phyloP scores from a whole-genome alignment of 768 basidiomycete genomes.

The Kwoniella dejecticola region DNA sequence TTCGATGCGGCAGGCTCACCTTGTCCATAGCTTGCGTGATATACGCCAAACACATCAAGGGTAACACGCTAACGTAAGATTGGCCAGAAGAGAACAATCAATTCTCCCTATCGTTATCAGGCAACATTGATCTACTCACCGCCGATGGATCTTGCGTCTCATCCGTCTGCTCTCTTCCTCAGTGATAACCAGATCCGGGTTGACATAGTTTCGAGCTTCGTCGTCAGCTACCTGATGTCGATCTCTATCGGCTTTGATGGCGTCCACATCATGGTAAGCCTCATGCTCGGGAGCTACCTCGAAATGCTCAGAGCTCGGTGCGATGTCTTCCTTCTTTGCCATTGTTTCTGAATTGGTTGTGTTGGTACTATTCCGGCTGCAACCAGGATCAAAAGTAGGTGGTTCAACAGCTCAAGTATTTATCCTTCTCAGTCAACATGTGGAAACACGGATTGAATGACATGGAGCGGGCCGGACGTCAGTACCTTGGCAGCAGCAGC shows the following conservation, averaged over 20 bases:
- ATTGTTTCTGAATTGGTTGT: background rate
- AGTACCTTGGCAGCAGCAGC: too few relatives aligned
- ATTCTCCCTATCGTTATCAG: background rate
- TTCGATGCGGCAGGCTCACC: background rate
- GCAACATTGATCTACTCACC: conserved; percentile 12
- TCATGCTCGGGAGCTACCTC: conserved; percentile 2
- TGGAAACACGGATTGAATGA: too few relatives aligned
- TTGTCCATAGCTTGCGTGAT: conserved; percentile 41
- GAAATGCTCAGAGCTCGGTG: background rate
- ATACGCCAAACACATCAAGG: conserved; percentile 30
- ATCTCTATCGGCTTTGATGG: conserved; percentile 2
- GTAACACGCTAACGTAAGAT: conserved; percentile 16
- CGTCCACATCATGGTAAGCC: conserved; percentile 1
- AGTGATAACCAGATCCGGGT: conserved; percentile 31
- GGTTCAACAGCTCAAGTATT: too few relatives aligned
- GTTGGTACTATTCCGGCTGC: too few relatives aligned
- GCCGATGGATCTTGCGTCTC: conserved; percentile 24
- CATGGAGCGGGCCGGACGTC: too few relatives aligned
- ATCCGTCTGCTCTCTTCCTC: conserved; percentile 51
- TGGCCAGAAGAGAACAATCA: background rate
- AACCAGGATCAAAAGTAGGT: too few relatives aligned
- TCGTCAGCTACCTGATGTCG: conserved; percentile 18
- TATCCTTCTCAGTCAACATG: too few relatives aligned
- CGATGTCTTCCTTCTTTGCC: conserved; percentile 13
- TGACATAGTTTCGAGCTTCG: conserved; percentile 31